phyloP scores from a whole-genome alignment of 1,139 yeast species.

The Magnusiomyces paraingens region DNA sequence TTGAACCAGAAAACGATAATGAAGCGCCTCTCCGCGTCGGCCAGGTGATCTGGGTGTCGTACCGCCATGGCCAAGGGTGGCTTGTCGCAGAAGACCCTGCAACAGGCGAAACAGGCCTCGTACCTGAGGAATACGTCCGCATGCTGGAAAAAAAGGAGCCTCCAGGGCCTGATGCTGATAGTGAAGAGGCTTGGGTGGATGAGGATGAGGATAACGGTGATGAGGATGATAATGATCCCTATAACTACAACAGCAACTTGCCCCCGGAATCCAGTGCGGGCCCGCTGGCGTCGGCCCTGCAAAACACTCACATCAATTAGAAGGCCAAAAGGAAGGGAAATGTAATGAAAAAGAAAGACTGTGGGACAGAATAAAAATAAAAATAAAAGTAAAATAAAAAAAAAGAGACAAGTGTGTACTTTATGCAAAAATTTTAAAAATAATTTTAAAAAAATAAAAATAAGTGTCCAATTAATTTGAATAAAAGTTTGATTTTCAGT shows the following conservation, averaged over 20 bases:
- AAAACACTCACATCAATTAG: neutral
- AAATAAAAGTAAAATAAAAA: too few species aligned
- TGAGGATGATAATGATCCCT: conserved; percentile 7
- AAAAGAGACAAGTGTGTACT: too few species aligned
- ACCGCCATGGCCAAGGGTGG: conserved; percentile 98
- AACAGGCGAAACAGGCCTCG: conserved; percentile 81
- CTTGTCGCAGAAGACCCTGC: conserved; percentile 82
- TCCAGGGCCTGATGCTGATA: conserved; percentile 22
- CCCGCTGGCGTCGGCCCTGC: conserved; percentile 3
- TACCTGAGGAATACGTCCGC: conserved; percentile 91
- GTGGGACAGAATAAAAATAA: too few species aligned
- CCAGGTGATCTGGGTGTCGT: conserved; percentile 77
- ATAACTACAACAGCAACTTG: conserved; percentile 9
- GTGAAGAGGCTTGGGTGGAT: conserved; percentile 17
- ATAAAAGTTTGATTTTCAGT: too few species aligned
- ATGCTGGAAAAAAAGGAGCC: conserved; percentile 28
- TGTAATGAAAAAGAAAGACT: too few species aligned
- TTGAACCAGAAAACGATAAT: conserved; percentile 88
- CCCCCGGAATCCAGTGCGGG: conserved; percentile 7
- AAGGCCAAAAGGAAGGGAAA: neutral
- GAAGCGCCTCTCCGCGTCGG: conserved; percentile 77
- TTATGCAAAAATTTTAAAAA: too few species aligned
- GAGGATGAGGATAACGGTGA: conserved; percentile 24
- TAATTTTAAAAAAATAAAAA: too few species aligned
- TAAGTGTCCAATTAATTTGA: too few species aligned